These are phyloP conservation scores for Furcasterigmium sp. DNA, from an alignment of 2,329 filamentous ascomycete species.

Conservation along the genomic window DNA sequence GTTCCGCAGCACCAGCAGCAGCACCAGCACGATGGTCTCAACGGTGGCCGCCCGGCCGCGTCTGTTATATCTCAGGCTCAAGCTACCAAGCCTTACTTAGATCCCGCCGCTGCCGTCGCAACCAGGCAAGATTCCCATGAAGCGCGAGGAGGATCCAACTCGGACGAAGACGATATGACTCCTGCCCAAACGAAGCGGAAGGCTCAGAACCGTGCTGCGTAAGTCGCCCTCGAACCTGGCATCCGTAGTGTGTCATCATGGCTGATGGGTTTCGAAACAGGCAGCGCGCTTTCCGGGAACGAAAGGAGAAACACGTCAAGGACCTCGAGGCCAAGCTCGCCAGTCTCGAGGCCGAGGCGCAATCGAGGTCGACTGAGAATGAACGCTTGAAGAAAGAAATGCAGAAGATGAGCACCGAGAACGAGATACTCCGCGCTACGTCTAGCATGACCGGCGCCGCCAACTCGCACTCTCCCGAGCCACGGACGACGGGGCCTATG, in stretches of 20 bases:
- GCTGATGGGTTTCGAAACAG: no score
- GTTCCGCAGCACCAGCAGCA: constrained; percentile 13
- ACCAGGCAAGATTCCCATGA: constrained; percentile 33
- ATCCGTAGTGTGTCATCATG: no score
- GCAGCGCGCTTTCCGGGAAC: constrained; percentile 91
- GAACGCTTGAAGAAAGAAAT: constrained; percentile 80
- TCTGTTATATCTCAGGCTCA: constrained; percentile 12
- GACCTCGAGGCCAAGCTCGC: constrained; percentile 85
- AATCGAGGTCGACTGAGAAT: constrained; percentile 73
- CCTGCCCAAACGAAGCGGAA: constrained; percentile 55
- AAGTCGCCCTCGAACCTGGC: no score
- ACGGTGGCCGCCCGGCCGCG: constrained; percentile 17
- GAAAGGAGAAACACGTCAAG: constrained; percentile 91
- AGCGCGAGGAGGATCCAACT: constrained; percentile 40
- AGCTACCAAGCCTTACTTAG: constrained; percentile 12
- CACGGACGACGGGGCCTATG: constrained; percentile 61
- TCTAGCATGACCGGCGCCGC: constrained; percentile 36
- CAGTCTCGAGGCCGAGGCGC: constrained; percentile 67
- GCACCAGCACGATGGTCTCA: constrained; percentile 18
- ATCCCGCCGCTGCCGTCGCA: constrained; percentile 14
- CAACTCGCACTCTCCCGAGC: constrained; percentile 37
- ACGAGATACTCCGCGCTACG: constrained; percentile 85
- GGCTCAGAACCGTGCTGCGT: constrained; percentile 58
- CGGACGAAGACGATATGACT: constrained; percentile 51
- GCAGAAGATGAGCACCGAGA: constrained; percentile 81